A percentile compares a stretch with the other conserved stretches of the same genome.
Evolutionary conservation across 345 rosid genomes (phyloP).

Genomic region (Salix purpurea): DNA sequence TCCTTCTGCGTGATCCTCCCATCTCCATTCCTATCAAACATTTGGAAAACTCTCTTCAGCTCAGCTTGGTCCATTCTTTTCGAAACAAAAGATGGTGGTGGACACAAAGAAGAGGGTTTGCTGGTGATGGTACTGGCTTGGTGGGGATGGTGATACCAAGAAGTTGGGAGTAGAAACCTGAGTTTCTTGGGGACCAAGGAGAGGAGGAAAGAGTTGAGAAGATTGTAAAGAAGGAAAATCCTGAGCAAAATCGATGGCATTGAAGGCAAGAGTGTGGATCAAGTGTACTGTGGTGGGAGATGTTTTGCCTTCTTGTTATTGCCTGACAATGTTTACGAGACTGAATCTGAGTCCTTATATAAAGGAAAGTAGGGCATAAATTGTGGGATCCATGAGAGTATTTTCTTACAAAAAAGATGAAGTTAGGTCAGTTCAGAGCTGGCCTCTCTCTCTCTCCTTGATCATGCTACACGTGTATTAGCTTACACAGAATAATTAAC

Average conservation of each 20-base stretch:
- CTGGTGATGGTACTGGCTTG: neutral
- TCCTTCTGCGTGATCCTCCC: slow-evolving; percentile 65
- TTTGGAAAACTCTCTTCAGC: slow-evolving; percentile 62
- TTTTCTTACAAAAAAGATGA: neutral
- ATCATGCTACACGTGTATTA: neutral
- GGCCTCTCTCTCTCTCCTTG: neutral
- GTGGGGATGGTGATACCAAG: slow-evolving; percentile 29
- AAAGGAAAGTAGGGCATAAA: neutral
- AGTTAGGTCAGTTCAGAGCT: neutral
- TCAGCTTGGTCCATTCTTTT: slow-evolving; percentile 48
- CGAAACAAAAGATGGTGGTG: neutral
- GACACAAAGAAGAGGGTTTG: neutral
- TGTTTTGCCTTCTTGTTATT: neutral
- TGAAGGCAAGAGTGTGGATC: neutral
- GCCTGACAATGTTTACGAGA: neutral
- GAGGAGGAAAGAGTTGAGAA: slow-evolving; percentile 38
- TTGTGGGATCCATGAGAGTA: neutral
- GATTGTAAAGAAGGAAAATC: slow-evolving; percentile 46
- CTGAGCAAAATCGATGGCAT: slow-evolving; percentile 38
- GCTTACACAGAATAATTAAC: neutral
- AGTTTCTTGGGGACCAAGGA: slow-evolving; percentile 56
- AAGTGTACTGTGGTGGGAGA: neutral
- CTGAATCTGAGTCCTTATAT: neutral
- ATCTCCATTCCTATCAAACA: slow-evolving; percentile 80
- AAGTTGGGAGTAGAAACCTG: slow-evolving; percentile 30